Evolutionary conservation across 345 rosid genomes (phyloP), one percentile per base, ranked within the genome.

Genomic region (Rhodamnia argentea): DNA sequence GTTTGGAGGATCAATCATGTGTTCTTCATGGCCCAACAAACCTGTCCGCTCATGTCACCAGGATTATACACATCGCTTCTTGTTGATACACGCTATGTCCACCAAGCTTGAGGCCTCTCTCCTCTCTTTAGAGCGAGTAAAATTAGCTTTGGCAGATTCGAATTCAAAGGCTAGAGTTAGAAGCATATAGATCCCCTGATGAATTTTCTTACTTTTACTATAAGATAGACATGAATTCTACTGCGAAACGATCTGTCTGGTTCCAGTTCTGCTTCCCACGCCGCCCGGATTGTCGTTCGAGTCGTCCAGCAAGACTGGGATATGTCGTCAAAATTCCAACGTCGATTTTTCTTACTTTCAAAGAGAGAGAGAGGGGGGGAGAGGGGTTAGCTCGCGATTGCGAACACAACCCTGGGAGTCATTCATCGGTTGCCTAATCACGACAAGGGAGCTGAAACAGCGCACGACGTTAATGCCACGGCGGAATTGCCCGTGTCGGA

Each of bases 1-100:
- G 64, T 16, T 27, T 85, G 92, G 91, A 87, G 87, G 94, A 88
- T 90, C 83, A 53, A 86, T 89, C 94, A 92, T 92, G 90, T 87
- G 82, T 83, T 83, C 89, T 88, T 86, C 91, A 85, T 91, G 92
- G 83, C 60, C 87, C 90, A 91, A 91, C 94, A 84, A 91, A 89
- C 90, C 53, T 84, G 52, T 82, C 18, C 47, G 86, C 52, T 47
- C 37, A 82, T 83, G 83, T 60, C 86, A 78, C 83, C 86, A 58
- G 78, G 85, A 37, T 37, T 4, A 37, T 20, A 4, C 82, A 47
- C 40, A 52, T 88, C 26, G 4, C 75, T 85, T 40, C 22, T 52
- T 29, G 84, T 83, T 55, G 58, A 53, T 83, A 9, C 81, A 70
- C 81, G 81, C 81, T 24, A 32, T 70, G 26, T 70, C 81, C 81